Evolutionary conservation across 768 basidiomycete species (phyloP), one percentile per base, ranked within the genome.

Genomic region (Russula sp.): DNA sequence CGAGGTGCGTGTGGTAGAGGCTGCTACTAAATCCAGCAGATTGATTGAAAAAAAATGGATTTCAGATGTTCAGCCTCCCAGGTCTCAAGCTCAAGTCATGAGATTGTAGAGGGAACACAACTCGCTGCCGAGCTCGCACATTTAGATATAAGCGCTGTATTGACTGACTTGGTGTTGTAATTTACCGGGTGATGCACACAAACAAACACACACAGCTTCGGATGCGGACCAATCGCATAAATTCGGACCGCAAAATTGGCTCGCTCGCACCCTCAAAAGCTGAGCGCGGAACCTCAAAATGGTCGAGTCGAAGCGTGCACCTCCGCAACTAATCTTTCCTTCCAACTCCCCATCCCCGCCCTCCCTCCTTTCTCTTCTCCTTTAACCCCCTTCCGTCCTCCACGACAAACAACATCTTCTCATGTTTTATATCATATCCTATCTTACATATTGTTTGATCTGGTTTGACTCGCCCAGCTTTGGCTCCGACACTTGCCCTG

Each of bases 61-160:
- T 20, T 13, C 60, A 82, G 80, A 83, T 83, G 81, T 83, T 83
- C 66, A 75, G 74, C 36, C 69, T 84, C 39, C 83, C 82, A 10
- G 80, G 81, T 0, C 62, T 82, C 36, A 65, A 71, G 46, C 52
- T 42, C 11, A 58, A 34, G n/a, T 20, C 18, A 35, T 38, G 20
- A 22, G 41, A 55, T 18, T 2, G 9, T 11, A 16, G 43, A 43
- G n/a, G n/a, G 43, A 16, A 42, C 16, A 43, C 25, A 29, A 29
- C 25, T 29, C 25, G 25, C 25, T 29, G 25, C 25, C 25, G 25
- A 29, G 2, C 25, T 29, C 25, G 25, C 25, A 29, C 25, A 29
- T 29, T 29, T 29, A 29, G 25, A n/a, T n/a, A n/a, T n/a, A n/a
- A n/a, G n/a, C n/a, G 0, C 22, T 22, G 45, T 43, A 54, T 16